Evolutionary conservation across 2,329 filamentous ascomycete species (phyloP).

Genomic region (Neurospora crassa): DNA sequence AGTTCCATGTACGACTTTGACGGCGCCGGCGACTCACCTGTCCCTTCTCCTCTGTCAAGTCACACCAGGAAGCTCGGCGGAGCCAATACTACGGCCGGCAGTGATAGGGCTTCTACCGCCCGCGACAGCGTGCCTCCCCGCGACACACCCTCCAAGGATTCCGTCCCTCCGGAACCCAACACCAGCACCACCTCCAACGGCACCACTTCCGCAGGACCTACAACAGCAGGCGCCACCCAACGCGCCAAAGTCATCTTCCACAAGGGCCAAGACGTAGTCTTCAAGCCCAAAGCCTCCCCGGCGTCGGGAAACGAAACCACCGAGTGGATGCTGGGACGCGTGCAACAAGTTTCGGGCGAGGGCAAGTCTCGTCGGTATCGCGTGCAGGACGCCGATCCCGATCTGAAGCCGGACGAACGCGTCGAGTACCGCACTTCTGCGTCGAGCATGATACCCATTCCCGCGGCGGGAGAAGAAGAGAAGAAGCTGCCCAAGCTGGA

Average conservation of each 20-base stretch:
- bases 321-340: constrained; percentile 70
- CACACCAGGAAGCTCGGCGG: constrained; percentile 27
- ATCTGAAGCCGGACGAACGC: constrained; percentile 51
- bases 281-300: constrained; percentile 46
- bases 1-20: constrained; percentile 34
- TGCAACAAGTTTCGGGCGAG: constrained; percentile 65
- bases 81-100: constrained; percentile 22
- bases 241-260: constrained; percentile 47
- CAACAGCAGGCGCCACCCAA: constrained; percentile 11
- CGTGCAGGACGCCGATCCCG: constrained; percentile 71
- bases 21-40: constrained; percentile 31
- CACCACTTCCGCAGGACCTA: constrained; percentile 8
- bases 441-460: constrained; percentile 68
- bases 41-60: constrained; percentile 29
- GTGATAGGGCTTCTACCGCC: constrained; percentile 22
- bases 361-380: constrained; percentile 71
- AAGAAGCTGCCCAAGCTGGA: constrained; percentile 41
- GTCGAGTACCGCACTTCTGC: constrained; percentile 63
- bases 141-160: constrained; percentile 48
- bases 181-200: constrained; percentile 24
- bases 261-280: constrained; percentile 56
- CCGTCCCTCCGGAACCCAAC: constrained; percentile 36
- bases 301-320: constrained; percentile 33
- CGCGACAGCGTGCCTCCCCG: constrained; percentile 29
- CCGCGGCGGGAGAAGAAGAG: constrained; percentile 36